phyloP scores from a whole-genome alignment of 176 grass and related monocot genomes.

The Paspalum vaginatum region DNA sequence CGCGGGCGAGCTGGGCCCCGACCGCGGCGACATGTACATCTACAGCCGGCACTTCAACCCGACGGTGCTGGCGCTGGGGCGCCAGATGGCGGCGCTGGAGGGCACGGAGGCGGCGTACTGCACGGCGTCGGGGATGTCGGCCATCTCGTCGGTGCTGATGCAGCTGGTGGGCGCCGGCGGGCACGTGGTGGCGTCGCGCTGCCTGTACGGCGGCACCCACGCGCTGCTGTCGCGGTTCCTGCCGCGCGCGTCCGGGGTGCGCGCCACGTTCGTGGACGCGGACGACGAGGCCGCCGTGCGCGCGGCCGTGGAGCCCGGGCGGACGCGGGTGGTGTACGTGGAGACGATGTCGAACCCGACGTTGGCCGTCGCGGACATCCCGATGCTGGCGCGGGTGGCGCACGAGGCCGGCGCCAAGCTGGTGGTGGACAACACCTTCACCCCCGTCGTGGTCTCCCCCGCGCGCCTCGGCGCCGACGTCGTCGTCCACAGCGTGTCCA shows the following conservation, averaged over 20 bases:
- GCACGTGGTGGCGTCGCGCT: constrained; percentile 84
- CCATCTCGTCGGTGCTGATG: constrained; percentile 81
- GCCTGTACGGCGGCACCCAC: constrained; percentile 98
- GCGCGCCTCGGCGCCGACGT: constrained; percentile 85
- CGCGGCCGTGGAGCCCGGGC: constrained; percentile 55
- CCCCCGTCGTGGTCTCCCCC: constrained; percentile 79
- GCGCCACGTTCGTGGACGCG: constrained; percentile 73
- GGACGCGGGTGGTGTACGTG: constrained; percentile 82
- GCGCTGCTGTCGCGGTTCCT: constrained; percentile 85
- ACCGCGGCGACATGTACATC: constrained; percentile 90
- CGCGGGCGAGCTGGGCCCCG: constrained; percentile 84
- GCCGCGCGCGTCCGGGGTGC: constrained; percentile 58
- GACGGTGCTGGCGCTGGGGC: constrained; percentile 86
- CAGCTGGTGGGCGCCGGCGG: constrained; percentile 82
- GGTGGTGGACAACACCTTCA: constrained; percentile 96
- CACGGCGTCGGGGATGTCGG: constrained; percentile 93
- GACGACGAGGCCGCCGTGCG: constrained; percentile 77
- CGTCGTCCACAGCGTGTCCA: constrained; percentile 95
- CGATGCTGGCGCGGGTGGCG: constrained; percentile 72
- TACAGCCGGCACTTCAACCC: constrained; percentile 97
- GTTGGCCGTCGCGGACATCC: constrained; percentile 80
- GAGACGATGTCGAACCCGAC: constrained; percentile 95
- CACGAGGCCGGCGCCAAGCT: constrained; percentile 80
- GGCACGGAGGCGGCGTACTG: constrained; percentile 97
- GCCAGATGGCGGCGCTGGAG: constrained; percentile 97